A percentile compares a stretch with the other conserved stretches of the same genome.
These are phyloP conservation scores for Xerophyta viscosa DNA, from an alignment of 106 monocot genomes.

Conservation along the genomic window DNA sequence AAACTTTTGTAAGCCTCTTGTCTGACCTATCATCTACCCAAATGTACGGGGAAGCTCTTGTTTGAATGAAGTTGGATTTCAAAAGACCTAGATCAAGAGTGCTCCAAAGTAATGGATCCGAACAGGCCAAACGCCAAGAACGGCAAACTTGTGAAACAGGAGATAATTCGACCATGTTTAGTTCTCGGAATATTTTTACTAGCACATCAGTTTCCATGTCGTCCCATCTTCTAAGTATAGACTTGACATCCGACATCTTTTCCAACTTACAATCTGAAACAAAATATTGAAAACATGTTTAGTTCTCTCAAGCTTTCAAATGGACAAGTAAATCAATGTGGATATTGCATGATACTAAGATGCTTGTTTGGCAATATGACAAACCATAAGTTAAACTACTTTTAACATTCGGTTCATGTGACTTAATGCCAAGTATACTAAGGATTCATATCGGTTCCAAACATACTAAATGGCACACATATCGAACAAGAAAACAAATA, in stretches of 20 bases:
- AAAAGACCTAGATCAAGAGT: conserved; percentile 70
- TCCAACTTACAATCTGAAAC: conserved; percentile 5
- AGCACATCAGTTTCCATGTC: conserved; percentile 87
- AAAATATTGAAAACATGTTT: not conserved
- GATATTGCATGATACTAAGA: too few relatives aligned
- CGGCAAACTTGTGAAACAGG: conserved; percentile 83
- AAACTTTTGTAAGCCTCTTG: conserved; percentile 40
- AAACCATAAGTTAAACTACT: too few relatives aligned
- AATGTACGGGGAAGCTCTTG: conserved; percentile 70
- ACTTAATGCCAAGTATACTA: too few relatives aligned
- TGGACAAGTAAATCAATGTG: too few relatives aligned
- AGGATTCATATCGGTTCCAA: too few relatives aligned
- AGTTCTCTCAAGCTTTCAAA: too few relatives aligned
- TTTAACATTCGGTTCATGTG: too few relatives aligned
- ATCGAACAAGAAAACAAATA: too few relatives aligned
- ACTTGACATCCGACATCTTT: conserved; percentile 52
- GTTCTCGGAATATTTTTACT: conserved; percentile 77
- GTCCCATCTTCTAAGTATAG: conserved; percentile 57
- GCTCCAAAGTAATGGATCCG: conserved; percentile 77
- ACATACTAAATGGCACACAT: too few relatives aligned
- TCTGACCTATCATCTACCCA: conserved; percentile 85
- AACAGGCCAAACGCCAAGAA: conserved; percentile 70
- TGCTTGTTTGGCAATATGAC: too few relatives aligned
- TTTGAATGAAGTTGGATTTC: conserved; percentile 81
- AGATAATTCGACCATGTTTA: conserved; percentile 78